phyloP scores from a whole-genome alignment of 257 asterid genomes.

The Henckelia pumila region DNA sequence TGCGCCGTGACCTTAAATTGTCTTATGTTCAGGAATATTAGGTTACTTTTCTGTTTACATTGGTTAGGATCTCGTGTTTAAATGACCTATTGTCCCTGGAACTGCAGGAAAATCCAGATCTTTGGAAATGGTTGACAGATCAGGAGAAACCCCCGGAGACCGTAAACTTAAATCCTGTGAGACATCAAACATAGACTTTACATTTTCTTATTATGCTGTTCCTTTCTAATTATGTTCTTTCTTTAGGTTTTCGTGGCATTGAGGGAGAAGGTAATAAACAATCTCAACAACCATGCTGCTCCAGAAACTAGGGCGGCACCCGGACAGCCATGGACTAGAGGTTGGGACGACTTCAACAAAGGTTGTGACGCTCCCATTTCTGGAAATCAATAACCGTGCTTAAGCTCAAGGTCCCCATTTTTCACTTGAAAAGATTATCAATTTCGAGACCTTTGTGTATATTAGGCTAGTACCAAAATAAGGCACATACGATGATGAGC shows the following conservation, averaged over 20 bases:
- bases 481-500: background rate
- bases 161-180: slow-evolving; percentile 67
- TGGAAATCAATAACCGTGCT: slow-evolving; percentile 66
- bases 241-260: slow-evolving; percentile 65
- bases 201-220: background rate
- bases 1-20: no score
- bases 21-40: background rate
- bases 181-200: slow-evolving; percentile 13
- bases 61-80: background rate
- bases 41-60: background rate
- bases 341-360: slow-evolving; percentile 92
- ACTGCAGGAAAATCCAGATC: slow-evolving; percentile 89
- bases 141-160: slow-evolving; percentile 87
- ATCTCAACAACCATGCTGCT: slow-evolving; percentile 60
- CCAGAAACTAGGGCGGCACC: slow-evolving; percentile 79
- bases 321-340: slow-evolving; percentile 91
- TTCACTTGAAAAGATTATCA: background rate
- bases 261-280: slow-evolving; percentile 59
- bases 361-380: slow-evolving; percentile 64
- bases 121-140: slow-evolving; percentile 89
- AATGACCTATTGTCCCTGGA: background rate
- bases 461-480: no score
- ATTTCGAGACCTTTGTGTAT: background rate
- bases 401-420: background rate
- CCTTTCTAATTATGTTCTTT: slow-evolving; percentile 1